phyloP scores from a whole-genome alignment of 495 filamentous ascomycete genomes.

The Penicillium flavigenum region DNA sequence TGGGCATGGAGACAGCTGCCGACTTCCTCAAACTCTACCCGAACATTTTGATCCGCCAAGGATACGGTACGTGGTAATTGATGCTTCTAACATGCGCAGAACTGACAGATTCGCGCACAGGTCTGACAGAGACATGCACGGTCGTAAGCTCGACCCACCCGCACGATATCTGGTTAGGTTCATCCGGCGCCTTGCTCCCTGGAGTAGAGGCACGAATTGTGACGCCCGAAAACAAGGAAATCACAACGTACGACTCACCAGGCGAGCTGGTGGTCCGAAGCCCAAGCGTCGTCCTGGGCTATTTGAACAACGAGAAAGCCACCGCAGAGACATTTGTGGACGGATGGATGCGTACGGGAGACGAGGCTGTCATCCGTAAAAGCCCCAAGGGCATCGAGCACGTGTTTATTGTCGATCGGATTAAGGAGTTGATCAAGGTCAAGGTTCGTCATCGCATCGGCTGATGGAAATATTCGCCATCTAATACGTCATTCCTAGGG shows the following conservation, averaged over 20 bases:
- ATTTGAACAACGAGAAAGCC: slow-evolving; percentile 81
- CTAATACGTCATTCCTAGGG: slow-evolving; percentile 50
- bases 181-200: slow-evolving; percentile 70
- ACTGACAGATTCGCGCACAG: slow-evolving; percentile 33
- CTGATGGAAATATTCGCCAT: background rate
- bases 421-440: slow-evolving; percentile 94
- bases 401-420: slow-evolving; percentile 78
- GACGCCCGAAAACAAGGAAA: slow-evolving; percentile 69
- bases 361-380: slow-evolving; percentile 72
- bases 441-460: slow-evolving; percentile 56
- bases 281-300: slow-evolving; percentile 77
- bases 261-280: slow-evolving; percentile 78
- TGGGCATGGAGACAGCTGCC: slow-evolving; percentile 74
- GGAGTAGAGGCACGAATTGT: slow-evolving; percentile 68
- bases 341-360: slow-evolving; percentile 82
- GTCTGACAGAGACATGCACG: slow-evolving; percentile 79
- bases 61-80: slow-evolving; percentile 60
- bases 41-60: slow-evolving; percentile 67
- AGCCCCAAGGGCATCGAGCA: slow-evolving; percentile 69
- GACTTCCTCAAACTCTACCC: slow-evolving; percentile 67
- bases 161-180: slow-evolving; percentile 69
- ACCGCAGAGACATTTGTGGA: slow-evolving; percentile 77
- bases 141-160: slow-evolving; percentile 66
- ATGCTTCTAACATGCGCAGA: background rate
- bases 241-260: slow-evolving; percentile 70